Base-by-base conservation (phyloP, 2,329 filamentous ascomycete species). In the Phaeosphaeria sp. region DNA sequence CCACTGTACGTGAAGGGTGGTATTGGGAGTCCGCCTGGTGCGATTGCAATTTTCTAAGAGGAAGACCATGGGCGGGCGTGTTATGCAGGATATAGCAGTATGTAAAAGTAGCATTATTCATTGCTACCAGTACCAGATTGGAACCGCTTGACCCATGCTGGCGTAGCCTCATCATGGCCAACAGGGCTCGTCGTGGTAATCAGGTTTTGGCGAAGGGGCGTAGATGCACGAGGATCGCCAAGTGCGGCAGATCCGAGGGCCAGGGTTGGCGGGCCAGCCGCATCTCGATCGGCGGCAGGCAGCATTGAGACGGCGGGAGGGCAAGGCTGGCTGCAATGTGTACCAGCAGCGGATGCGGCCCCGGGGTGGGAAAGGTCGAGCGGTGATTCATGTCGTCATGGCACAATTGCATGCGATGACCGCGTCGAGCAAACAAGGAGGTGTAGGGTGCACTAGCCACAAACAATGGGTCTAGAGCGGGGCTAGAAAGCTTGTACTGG, bases 1-100 rank as follows among this genome's bases (percentile, higher is more conserved):
- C 86, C 87, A 1, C 68, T 87, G 52, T 87, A 89, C 70, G 80
- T 86, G 17, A 81, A 82, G 3, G 83, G 85, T 25, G 73, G 72
- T 0, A 73, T 76, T 57, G 72, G 73, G 46, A 75, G 71, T 55
- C 73, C 74, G 17, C 74, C 74, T 9, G 72, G 72, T n/a, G 74
- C 71, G 22, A 72, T 76, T 52, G 73, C 72, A 7, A 66, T 76
- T 11, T 72, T 76, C 41, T 76, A 27, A 27, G 5, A 27, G 5
- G 25, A 27, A 27, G 25, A 27, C 5, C 9, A 9, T 9, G 9
- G 25, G 4, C 25, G 25, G 25, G 5, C 25, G 25, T 27, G 25
- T 27, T 9, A 4, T 27, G 25, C 25, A 27, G 25, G 4, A 27
- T 27, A 27, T 9, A 27, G 25, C n/a, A n/a, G n/a, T n/a, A n/a